Conservation (phyloP, 176 grass and related monocot genomes). For the Hsuehochloa calcarea region DNA sequence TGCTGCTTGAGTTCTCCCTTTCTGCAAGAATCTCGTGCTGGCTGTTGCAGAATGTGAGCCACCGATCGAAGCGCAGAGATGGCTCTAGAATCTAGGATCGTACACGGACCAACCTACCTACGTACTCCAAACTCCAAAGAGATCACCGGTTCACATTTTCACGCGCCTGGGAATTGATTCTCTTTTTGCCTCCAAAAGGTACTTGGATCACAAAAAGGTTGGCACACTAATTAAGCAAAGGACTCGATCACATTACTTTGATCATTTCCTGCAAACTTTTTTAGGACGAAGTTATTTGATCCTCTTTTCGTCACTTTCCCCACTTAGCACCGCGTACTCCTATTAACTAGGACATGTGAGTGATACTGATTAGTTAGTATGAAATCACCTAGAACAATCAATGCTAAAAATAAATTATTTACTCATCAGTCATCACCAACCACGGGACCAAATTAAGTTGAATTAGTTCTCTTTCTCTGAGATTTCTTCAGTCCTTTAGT, state of each 20-base stretch:
- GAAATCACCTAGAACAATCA: neutral
- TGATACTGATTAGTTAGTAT: neutral
- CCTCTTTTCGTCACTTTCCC: neutral
- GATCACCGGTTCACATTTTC: conserved; percentile 28
- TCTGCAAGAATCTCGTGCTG: neutral
- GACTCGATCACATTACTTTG: neutral
- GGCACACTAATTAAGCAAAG: neutral
- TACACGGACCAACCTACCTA: neutral
- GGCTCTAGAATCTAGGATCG: neutral
- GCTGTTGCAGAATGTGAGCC: neutral
- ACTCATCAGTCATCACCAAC: neutral
- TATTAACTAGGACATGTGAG: neutral
- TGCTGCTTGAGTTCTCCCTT: neutral
- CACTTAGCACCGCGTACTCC: neutral
- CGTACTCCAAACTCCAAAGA: neutral
- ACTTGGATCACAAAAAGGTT: neutral
- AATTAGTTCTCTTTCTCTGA: neutral
- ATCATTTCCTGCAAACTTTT: neutral
- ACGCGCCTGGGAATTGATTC: conserved; percentile 1
- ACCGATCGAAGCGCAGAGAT: neutral
- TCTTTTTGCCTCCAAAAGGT: conserved; percentile 13
- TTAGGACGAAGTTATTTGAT: neutral
- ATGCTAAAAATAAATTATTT: neutral
- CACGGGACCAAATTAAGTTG: neutral
- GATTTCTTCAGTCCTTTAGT: neutral